Base-by-base conservation (phyloP, 1,284 basidiomycete genomes). In the Athelia sp. region DNA sequence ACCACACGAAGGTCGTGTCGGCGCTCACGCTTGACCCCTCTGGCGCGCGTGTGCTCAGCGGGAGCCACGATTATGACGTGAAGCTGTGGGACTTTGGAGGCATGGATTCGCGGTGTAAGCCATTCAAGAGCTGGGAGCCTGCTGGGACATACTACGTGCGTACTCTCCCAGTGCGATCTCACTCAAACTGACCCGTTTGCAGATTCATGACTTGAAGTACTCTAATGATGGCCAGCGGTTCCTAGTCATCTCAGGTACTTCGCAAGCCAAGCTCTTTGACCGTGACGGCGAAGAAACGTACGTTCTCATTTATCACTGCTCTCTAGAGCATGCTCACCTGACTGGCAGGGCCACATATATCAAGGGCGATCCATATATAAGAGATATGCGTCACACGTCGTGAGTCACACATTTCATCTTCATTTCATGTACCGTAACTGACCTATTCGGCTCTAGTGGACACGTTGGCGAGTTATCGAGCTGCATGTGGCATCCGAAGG, bases 61-160 rank as follows among this genome's bases (percentile, higher is more conserved):
- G 97, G 10, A 90, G 90, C 15, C 89, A 98, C 68, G 97, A 99
- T 69, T 98, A 98, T 63, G 92, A 96, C 67, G 87, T 90, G 69
- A 98, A 98, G 68, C 69, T 99, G 47, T 99, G 95, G 95, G 97
- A 99, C 68, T 99, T 99, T 70, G 97, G 96, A 60, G 97, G 97
- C 6, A 99, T 99, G 96, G 89, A 90, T 59, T 72, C 78, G 55
- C 79, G 89, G 60, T 81, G 82, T 66, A 90, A 90, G 64, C 95
- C 97, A 14, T 99, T 99, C 80, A 91, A 93, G 70, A 90, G 81
- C 55, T 98, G 91, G 81, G 94, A 99, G 66, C 91, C 94, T 51
- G 84, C 88, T 51, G 93, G 91, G 52, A 90, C 85, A 57, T 98
- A 99, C 69, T 86, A 95, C 71, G 93, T 94, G 62, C 49, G 87